These are phyloP conservation scores for Ceratocystis diversiconidia DNA, from an alignment of 2,329 filamentous ascomycete species.

Conservation along the genomic window DNA sequence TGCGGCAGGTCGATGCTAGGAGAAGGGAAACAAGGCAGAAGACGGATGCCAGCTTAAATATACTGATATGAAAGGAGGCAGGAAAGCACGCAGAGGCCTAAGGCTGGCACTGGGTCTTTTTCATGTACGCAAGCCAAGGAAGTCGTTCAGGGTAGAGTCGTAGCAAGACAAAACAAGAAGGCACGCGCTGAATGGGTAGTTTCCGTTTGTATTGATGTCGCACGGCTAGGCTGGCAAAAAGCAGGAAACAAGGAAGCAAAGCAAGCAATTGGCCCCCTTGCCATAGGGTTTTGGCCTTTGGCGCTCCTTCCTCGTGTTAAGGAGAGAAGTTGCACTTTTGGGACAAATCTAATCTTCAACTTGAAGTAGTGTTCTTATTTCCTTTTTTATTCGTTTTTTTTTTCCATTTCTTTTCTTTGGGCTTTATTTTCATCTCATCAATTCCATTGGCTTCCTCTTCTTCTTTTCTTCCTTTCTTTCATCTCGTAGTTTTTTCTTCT, in stretches of 20 bases:
- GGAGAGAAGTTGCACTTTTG: conserved; percentile 4
- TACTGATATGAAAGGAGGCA: not conserved
- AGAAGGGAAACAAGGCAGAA: not conserved
- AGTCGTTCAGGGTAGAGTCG: not conserved
- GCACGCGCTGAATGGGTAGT: not conserved
- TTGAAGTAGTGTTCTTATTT: not conserved
- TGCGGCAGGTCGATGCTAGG: not conserved
- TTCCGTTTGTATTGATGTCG: not conserved
- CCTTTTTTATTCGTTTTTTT: conserved; percentile 1
- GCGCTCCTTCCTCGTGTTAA: conserved; percentile 6
- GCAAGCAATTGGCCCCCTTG: not conserved
- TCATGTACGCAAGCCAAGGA: not conserved
- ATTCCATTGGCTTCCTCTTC: not conserved
- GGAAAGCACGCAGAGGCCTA: not conserved
- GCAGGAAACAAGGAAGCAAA: not conserved
- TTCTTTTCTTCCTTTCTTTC: conserved; percentile 5
- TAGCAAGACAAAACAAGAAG: not conserved
- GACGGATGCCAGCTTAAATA: not conserved
- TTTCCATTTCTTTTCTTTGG: not conserved
- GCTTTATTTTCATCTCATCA: not conserved
- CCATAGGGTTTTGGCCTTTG: conserved; percentile 1
- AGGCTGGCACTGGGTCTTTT: not conserved
- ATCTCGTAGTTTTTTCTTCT: not conserved
- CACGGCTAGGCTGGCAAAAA: not conserved
- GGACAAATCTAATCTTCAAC: not conserved